These are phyloP conservation scores for Prinsepia uniflora DNA, from an alignment of 306 rosid species.

Conservation along the genomic window DNA sequence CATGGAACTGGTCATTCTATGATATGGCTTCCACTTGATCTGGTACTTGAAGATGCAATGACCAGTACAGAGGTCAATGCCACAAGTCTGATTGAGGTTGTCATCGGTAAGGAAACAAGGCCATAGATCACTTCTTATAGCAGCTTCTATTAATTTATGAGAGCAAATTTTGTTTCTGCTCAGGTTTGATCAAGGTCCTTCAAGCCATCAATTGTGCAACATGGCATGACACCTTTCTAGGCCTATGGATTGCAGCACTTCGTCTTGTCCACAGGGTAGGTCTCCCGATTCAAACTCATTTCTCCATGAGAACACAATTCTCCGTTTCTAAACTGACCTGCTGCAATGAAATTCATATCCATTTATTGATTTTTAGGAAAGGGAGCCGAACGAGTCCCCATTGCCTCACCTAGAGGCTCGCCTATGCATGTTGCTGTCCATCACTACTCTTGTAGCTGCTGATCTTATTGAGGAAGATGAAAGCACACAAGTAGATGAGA, in stretches of 20 bases:
- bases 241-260: slow-evolving; percentile 93
- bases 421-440: slow-evolving; percentile 73
- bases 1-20: slow-evolving; percentile 73
- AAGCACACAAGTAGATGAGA: slow-evolving; percentile 38
- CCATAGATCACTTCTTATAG: slow-evolving; percentile 19
- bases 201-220: slow-evolving; percentile 84
- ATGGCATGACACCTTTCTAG: slow-evolving; percentile 90
- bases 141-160: not conserved
- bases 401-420: slow-evolving; percentile 86
- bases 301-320: not conserved
- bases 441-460: slow-evolving; percentile 70
- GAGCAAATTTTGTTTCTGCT: slow-evolving; percentile 14
- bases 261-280: slow-evolving; percentile 82
- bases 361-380: slow-evolving; percentile 51
- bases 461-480: slow-evolving; percentile 86
- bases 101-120: slow-evolving; percentile 41
- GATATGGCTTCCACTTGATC: slow-evolving; percentile 94
- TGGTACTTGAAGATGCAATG: slow-evolving; percentile 88
- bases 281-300: slow-evolving; percentile 1
- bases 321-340: not conserved
- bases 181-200: slow-evolving; percentile 86
- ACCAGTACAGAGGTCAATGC: slow-evolving; percentile 79
- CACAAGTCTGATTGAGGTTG: slow-evolving; percentile 70
- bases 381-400: slow-evolving; percentile 90
- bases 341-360: too few relatives aligned